Percentiles rank a stretch among this genome's conserved stretches.
Conservation (phyloP, 2,329 filamentous ascomycete species). For the Xylaria sp. region DNA sequence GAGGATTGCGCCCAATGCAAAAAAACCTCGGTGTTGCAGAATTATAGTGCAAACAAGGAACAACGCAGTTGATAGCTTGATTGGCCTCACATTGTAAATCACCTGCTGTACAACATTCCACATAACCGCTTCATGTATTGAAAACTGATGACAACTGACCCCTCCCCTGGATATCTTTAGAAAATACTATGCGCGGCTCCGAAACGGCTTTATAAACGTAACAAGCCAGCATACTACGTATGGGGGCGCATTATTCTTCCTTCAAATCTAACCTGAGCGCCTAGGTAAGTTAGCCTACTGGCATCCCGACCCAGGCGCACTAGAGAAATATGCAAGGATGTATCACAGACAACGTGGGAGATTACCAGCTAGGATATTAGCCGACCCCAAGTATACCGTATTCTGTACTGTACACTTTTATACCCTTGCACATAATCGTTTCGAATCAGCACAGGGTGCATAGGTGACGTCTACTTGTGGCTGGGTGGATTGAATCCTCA, state of each 20-base stretch:
- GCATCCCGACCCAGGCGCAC: neutral
- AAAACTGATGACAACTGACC: neutral
- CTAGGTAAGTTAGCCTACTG: neutral
- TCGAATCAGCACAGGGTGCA: neutral
- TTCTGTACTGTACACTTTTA: neutral
- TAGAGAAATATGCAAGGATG: neutral
- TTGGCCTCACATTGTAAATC: neutral
- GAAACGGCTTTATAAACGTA: conserved; percentile 1
- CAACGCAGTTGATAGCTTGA: neutral
- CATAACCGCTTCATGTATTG: neutral
- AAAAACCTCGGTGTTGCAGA: neutral
- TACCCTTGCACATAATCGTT: conserved; percentile 6
- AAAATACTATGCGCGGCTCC: conserved; percentile 1
- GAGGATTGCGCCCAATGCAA: neutral
- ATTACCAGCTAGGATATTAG: conserved; percentile 5
- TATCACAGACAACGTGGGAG: conserved; percentile 11
- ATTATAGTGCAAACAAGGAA: neutral
- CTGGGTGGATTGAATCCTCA: conserved; percentile 1
- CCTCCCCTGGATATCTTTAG: neutral
- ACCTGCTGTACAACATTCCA: neutral
- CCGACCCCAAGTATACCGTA: conserved; percentile 6
- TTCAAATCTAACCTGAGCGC: neutral
- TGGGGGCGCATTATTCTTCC: neutral
- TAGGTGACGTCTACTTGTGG: conserved; percentile 17
- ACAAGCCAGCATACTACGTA: neutral